A percentile compares a stretch with the other conserved stretches of the same genome.
These are phyloP conservation scores for Scenedesmus sp. DNA, from an alignment of 163 green algal species.

Conservation along the genomic window DNA sequence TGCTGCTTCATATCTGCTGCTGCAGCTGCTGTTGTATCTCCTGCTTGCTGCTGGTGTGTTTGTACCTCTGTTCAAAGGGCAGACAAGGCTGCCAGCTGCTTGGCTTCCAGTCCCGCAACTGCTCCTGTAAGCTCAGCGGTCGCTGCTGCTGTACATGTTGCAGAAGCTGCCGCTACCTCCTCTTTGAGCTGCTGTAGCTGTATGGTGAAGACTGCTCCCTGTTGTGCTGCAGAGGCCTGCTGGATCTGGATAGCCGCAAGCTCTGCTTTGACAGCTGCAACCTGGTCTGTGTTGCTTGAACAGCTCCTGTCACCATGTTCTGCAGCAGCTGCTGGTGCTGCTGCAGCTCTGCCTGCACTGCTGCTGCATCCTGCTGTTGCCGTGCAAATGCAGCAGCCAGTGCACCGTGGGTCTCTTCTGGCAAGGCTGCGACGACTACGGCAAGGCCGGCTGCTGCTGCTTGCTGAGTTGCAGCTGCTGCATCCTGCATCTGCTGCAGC, in stretches of 20 bases:
- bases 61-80: neutral
- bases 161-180: neutral
- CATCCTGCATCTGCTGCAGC: neutral
- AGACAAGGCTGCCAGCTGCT: neutral
- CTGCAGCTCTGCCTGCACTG: neutral
- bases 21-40: neutral
- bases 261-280: neutral
- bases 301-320: neutral
- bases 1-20: neutral
- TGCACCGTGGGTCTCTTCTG: neutral
- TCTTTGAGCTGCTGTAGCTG: neutral
- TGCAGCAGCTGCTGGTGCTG: neutral
- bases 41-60: neutral
- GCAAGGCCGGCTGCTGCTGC: neutral
- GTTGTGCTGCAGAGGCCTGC: neutral
- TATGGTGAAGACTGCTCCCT: neutral
- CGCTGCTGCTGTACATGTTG: neutral
- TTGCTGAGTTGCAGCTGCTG: neutral
- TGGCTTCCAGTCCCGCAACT: neutral
- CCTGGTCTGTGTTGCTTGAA: neutral
- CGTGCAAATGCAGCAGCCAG: neutral
- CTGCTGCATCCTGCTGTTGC: neutral
- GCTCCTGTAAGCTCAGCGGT: neutral
- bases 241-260: neutral
- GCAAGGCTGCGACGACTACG: neutral